Evolutionary conservation across 352 stramenopile species (phyloP).

Genomic region (Phytophthora litchii): DNA sequence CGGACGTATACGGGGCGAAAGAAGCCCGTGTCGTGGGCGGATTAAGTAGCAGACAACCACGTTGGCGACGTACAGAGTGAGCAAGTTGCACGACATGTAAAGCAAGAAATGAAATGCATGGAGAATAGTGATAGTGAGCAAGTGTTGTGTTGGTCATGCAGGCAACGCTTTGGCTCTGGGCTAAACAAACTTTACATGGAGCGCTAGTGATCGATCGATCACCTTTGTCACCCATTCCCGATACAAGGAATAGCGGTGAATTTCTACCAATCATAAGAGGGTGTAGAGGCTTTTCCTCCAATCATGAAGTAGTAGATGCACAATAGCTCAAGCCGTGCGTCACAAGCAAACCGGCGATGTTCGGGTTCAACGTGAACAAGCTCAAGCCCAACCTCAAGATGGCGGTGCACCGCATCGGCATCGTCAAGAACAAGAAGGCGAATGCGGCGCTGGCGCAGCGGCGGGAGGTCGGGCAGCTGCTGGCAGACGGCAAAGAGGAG

Average conservation of each 20-base stretch:
- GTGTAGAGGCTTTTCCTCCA: constrained; percentile 1
- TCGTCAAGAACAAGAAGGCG: constrained; percentile 93
- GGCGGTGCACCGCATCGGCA: constrained; percentile 90
- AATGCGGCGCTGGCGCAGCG: constrained; percentile 78
- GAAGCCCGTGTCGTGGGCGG: constrained; percentile 77
- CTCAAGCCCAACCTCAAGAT: constrained; percentile 94
- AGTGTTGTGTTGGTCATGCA: too few species aligned
- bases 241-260: too few species aligned
- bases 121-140: not conserved
- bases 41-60: constrained; percentile 42
- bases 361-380: constrained; percentile 92
- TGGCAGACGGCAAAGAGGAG: constrained; percentile 91
- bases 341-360: constrained; percentile 52
- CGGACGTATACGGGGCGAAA: constrained; percentile 79
- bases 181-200: too few species aligned
- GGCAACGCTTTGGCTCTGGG: too few species aligned
- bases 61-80: constrained; percentile 22
- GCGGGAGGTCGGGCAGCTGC: constrained; percentile 76
- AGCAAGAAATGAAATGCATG: constrained; percentile 31
- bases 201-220: too few species aligned
- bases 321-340: constrained; percentile 18
- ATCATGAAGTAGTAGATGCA: constrained; percentile 1
- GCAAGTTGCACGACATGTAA: constrained; percentile 28
- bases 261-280: too few species aligned
- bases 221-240: too few species aligned